Evolutionary conservation across 2,329 filamentous ascomycete genomes (phyloP).

Genomic region (Septoria linicola): DNA sequence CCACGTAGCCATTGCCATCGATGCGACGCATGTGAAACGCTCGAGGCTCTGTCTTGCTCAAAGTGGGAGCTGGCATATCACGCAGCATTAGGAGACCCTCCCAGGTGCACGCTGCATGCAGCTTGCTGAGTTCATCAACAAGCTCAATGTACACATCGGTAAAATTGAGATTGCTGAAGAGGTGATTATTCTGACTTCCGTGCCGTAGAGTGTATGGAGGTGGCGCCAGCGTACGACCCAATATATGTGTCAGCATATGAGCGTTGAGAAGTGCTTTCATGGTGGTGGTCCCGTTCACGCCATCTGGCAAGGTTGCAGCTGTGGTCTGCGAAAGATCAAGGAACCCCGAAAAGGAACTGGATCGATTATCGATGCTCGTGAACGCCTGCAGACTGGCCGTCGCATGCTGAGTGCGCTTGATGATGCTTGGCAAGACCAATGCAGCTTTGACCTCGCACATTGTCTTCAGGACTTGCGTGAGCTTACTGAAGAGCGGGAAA

Average conservation of each 20-base stretch:
- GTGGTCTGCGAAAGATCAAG: constrained; percentile 19
- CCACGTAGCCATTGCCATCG: constrained; percentile 33
- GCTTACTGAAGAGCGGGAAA: constrained; percentile 64
- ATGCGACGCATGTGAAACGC: constrained; percentile 32
- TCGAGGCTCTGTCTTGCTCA: constrained; percentile 46
- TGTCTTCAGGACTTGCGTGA: constrained; percentile 72
- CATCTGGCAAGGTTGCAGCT: constrained; percentile 37
- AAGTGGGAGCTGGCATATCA: constrained; percentile 70
- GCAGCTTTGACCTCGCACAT: constrained; percentile 79
- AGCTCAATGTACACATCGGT: constrained; percentile 79
- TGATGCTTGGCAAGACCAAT: constrained; percentile 75
- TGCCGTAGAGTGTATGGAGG: constrained; percentile 33
- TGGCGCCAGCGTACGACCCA: constrained; percentile 49
- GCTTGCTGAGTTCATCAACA: constrained; percentile 69
- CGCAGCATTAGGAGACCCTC: constrained; percentile 77
- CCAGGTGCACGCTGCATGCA: constrained; percentile 77
- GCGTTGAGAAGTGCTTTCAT: constrained; percentile 76
- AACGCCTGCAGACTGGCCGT: constrained; percentile 68
- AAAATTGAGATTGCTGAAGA: constrained; percentile 75
- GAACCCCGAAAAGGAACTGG: constrained; percentile 26
- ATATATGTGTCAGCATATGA: constrained; percentile 71
- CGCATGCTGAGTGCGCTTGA: constrained; percentile 70
- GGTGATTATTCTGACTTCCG: constrained; percentile 60
- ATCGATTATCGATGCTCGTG: constrained; percentile 41
- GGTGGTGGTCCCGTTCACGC: constrained; percentile 66